Evolutionary conservation across 441 rosid species (phyloP).

Genomic region (Erodium trifolium): DNA sequence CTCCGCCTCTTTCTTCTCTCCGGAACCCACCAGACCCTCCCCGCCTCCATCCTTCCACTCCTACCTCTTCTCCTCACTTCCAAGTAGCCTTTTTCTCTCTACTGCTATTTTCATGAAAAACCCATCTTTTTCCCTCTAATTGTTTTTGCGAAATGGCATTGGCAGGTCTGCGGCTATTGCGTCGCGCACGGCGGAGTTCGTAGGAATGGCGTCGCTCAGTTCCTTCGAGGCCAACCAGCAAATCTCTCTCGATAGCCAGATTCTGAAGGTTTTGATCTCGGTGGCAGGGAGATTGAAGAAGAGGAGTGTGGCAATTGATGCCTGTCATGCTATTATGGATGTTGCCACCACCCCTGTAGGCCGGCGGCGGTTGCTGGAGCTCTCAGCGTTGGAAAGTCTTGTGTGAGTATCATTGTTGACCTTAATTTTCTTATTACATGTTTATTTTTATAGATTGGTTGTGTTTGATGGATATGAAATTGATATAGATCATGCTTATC

Average conservation of each 20-base stretch:
- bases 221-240: slow-evolving; percentile 35
- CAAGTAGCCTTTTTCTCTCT: slow-evolving; percentile 16
- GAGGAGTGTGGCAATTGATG: slow-evolving; percentile 29
- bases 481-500: background rate
- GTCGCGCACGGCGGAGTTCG: slow-evolving; percentile 30
- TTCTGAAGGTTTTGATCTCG: slow-evolving; percentile 30
- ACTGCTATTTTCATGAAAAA: background rate
- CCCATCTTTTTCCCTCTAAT: background rate
- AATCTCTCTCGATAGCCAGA: slow-evolving; percentile 33
- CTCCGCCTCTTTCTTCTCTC: slow-evolving; percentile 21
- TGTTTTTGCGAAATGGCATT: background rate
- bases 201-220: slow-evolving; percentile 36
- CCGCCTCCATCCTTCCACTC: slow-evolving; percentile 30
- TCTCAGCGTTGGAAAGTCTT: slow-evolving; percentile 34
- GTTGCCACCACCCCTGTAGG: slow-evolving; percentile 38
- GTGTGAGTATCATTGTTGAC: slow-evolving; percentile 31
- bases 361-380: slow-evolving; percentile 31
- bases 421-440: background rate
- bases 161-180: slow-evolving; percentile 28
- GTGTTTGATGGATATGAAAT: slow-evolving; percentile 1
- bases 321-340: slow-evolving; percentile 45
- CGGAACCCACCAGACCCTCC: slow-evolving; percentile 20
- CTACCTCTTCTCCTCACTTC: slow-evolving; percentile 39
- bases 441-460: background rate
- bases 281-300: slow-evolving; percentile 19